phyloP scores from a whole-genome alignment of 768 basidiomycete species.

The Tulasnella sp. region DNA sequence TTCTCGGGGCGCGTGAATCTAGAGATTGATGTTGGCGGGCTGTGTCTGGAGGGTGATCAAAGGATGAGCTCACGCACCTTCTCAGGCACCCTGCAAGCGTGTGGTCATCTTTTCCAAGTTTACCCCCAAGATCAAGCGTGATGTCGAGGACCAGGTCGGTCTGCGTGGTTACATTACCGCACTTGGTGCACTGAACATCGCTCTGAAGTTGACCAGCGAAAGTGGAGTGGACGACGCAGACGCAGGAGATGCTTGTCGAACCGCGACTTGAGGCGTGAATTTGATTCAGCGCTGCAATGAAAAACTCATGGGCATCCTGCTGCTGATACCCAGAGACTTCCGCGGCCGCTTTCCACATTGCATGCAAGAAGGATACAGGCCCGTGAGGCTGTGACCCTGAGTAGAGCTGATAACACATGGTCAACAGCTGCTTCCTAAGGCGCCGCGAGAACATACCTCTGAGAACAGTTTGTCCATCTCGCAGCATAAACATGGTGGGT shows the following conservation, averaged over 20 bases:
- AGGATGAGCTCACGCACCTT: constrained; percentile 44
- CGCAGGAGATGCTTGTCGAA: constrained; percentile 72
- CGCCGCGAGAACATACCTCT: constrained; percentile 45
- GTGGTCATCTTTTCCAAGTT: constrained; percentile 47
- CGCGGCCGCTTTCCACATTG: constrained; percentile 71
- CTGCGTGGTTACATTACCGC: constrained; percentile 70
- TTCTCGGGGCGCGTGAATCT: constrained; percentile 87
- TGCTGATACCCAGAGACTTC: constrained; percentile 90
- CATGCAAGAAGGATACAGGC: constrained; percentile 75
- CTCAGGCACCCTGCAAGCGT: constrained; percentile 72
- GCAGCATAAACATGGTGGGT: constrained; percentile 69
- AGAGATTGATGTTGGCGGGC: not conserved
- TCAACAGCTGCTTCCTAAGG: constrained; percentile 16
- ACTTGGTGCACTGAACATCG: constrained; percentile 83
- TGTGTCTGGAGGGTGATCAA: not conserved
- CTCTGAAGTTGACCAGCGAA: constrained; percentile 85
- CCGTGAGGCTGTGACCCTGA: constrained; percentile 58
- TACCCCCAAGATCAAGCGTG: constrained; percentile 65
- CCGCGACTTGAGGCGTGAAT: constrained; percentile 59
- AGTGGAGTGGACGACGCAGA: constrained; percentile 86
- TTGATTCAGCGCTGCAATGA: constrained; percentile 78
- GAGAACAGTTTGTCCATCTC: constrained; percentile 87
- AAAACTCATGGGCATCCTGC: constrained; percentile 90
- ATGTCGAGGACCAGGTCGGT: constrained; percentile 89
- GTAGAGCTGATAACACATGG: constrained; percentile 38